These are phyloP conservation scores for Exophiala oligosperma DNA, from an alignment of 2,329 filamentous ascomycete genomes.

Conservation along the genomic window DNA sequence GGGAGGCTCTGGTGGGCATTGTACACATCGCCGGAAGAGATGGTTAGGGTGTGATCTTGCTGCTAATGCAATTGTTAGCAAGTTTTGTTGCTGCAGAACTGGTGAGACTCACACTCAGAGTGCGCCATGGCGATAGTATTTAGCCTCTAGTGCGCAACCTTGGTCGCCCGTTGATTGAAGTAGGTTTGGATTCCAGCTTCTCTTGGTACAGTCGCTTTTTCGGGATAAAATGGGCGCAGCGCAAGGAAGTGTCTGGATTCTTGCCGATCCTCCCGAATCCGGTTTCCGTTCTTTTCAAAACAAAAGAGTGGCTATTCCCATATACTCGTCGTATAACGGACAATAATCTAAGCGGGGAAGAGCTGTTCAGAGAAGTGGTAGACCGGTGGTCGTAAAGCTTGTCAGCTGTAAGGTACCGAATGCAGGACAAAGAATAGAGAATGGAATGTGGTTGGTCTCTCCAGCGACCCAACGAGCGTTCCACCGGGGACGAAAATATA, in stretches of 20 bases:
- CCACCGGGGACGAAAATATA: conserved; percentile 8
- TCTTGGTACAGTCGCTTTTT: no score
- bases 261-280: no score
- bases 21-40: conserved; percentile 61
- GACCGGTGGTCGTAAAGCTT: conserved; percentile 5
- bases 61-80: conserved; percentile 10
- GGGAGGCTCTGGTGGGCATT: conserved; percentile 55
- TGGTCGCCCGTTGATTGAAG: no score
- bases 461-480: neutral
- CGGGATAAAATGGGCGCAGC: no score
- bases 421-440: conserved; percentile 26
- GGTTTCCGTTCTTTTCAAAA: no score
- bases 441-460: conserved; percentile 10
- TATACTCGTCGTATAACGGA: no score
- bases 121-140: conserved; percentile 5
- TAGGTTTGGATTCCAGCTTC: no score
- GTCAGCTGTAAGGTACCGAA: conserved; percentile 9
- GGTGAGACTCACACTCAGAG: conserved; percentile 4
- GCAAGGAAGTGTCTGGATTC: no score
- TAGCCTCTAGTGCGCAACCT: no score
- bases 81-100: neutral
- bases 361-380: conserved; percentile 5
- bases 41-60: conserved; percentile 34
- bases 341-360: conserved; percentile 1
- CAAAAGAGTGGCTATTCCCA: no score